Evolutionary conservation across 441 rosid species (phyloP).

Genomic region (Gossypium davidsonii): DNA sequence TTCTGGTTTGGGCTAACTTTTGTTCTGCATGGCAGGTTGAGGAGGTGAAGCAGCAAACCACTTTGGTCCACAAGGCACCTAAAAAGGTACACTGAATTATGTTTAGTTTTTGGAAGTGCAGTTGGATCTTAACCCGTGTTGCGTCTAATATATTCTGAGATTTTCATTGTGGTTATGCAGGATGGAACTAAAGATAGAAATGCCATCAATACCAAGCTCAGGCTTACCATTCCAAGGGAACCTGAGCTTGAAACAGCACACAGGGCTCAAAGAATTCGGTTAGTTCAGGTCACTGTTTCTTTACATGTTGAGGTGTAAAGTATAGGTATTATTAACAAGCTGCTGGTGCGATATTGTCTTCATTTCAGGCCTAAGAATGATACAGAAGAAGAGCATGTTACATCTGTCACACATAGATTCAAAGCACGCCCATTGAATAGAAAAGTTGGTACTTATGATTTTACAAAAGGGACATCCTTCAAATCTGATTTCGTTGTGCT

Average conservation of each 20-base stretch:
- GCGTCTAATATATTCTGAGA: background rate
- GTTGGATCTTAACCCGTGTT: background rate
- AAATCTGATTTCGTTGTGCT: background rate
- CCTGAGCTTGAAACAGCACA: slow-evolving; percentile 84
- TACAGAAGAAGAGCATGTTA: slow-evolving; percentile 33
- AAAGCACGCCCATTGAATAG: slow-evolving; percentile 88
- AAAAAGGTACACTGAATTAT: slow-evolving; percentile 41
- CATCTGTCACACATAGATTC: slow-evolving; percentile 43
- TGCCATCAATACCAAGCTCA: slow-evolving; percentile 33
- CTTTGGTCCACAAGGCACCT: slow-evolving; percentile 71
- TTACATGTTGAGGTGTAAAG: background rate
- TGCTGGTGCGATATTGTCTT: slow-evolving; percentile 13
- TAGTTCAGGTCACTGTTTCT: slow-evolving; percentile 16
- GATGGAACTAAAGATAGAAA: slow-evolving; percentile 39
- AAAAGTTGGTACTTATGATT: slow-evolving; percentile 48
- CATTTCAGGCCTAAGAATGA: slow-evolving; percentile 57
- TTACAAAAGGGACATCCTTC: slow-evolving; percentile 1
- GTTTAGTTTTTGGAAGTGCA: background rate
- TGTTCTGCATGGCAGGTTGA: slow-evolving; percentile 43
- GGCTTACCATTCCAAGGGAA: slow-evolving; percentile 80
- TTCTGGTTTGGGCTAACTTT: background rate
- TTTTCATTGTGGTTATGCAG: slow-evolving; percentile 37
- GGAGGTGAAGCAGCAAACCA: slow-evolving; percentile 57
- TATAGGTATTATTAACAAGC: background rate
- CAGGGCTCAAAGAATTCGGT: slow-evolving; percentile 80